Base-by-base conservation (phyloP, 805 yeast genomes). In the Nakazawaea ernobii region DNA sequence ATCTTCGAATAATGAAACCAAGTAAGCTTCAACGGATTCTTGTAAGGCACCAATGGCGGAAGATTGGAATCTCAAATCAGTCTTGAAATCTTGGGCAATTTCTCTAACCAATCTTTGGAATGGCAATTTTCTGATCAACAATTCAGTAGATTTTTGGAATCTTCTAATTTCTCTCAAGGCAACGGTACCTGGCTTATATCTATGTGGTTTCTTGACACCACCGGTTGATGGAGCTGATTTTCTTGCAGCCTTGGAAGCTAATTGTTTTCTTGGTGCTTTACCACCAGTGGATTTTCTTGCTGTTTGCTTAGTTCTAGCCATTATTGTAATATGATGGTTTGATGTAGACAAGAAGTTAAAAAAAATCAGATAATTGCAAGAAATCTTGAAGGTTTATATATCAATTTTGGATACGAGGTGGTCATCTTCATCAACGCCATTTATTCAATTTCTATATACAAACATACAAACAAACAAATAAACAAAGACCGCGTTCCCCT, bases 11-110 rank as follows among this genome's bases (percentile, higher is more conserved):
- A 92, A 74, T 52, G 96, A 88, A 47, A 92, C 97, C 61, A 94
- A 78, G 80, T 90, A 94, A 63, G 97, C 97, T 79, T 92, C 99
- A 54, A 92, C 96, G 54, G 98, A 91, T 75, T 94, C 99, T 73
- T 92, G 99, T 62, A 92, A 77, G 59, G 99, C 99, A 74, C 96
- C 91, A 57, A 92, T 86, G 56, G 99, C 99, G 57, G 95, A 86
- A 49, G 96, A 86, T 72, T 92, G 97, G 84, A 94, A 92, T 79
- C 96, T 84, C 71, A 90, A 80, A 67, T 86, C 95, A 60, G 92
- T 82, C 77, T 84, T 86, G 81, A 86, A 86, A 68, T 90, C 97
- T 71, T 86, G 92, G 55, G 97, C 95, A 55, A 92, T 88, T 74
- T 91, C 97, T 71, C 97, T 80, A 49, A 91, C 97, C 67, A 91